Evolutionary conservation across 2,329 filamentous ascomycete genomes (phyloP).

Genomic region (Allantophomopsis lycopodina): DNA sequence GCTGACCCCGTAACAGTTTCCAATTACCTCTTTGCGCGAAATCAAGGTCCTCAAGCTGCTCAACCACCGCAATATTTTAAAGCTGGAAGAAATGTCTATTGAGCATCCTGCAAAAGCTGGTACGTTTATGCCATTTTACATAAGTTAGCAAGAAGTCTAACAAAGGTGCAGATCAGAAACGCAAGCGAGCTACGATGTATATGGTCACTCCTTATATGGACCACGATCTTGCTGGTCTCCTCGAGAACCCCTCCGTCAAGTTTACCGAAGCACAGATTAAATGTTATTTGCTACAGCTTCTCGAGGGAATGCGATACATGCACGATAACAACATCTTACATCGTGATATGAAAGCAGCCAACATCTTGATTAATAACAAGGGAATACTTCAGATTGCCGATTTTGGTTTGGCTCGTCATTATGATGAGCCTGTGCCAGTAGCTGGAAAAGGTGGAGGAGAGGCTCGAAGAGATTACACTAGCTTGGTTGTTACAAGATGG

Average conservation of each 20-base stretch:
- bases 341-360: constrained; percentile 97
- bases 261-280: constrained; percentile 91
- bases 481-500: constrained; percentile 94
- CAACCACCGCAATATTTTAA: constrained; percentile 79
- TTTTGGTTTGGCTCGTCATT: constrained; percentile 88
- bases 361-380: constrained; percentile 87
- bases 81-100: constrained; percentile 90
- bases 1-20: constrained; percentile 43
- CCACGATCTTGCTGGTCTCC: constrained; percentile 90
- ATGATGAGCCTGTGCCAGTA: constrained; percentile 70
- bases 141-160: constrained; percentile 9
- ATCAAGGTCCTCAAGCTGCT: constrained; percentile 95
- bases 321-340: constrained; percentile 86
- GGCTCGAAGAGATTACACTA: constrained; percentile 82
- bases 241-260: constrained; percentile 84
- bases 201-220: constrained; percentile 99
- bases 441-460: constrained; percentile 71
- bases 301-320: constrained; percentile 80
- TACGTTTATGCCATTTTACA: constrained; percentile 51
- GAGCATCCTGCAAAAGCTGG: constrained; percentile 45
- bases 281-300: constrained; percentile 89
- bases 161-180: constrained; percentile 48
- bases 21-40: constrained; percentile 94
- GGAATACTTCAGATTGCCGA: constrained; percentile 94
- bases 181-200: constrained; percentile 80